Percentiles rank a stretch among this genome's conserved stretches.
These are phyloP conservation scores for Mycena kentingensis DNA, from an alignment of 768 basidiomycete species.

Conservation along the genomic window DNA sequence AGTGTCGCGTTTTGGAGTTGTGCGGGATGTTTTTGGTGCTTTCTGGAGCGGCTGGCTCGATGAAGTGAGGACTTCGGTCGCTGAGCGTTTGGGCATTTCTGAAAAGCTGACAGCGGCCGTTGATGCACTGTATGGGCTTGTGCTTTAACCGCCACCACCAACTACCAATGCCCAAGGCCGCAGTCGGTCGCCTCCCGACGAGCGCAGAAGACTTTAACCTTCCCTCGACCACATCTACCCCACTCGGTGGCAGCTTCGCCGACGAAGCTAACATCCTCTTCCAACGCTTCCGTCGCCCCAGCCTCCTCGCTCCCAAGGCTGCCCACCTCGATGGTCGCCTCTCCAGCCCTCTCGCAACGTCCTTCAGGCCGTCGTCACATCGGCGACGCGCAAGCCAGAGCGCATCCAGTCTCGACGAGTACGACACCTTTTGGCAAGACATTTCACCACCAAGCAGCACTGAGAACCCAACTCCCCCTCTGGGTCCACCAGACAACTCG, in stretches of 20 bases:
- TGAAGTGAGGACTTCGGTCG: conserved; percentile 36
- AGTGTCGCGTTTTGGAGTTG: conserved; percentile 46
- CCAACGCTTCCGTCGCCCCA: conserved; percentile 68
- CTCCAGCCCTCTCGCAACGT: conserved; percentile 71
- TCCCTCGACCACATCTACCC: conserved; percentile 52
- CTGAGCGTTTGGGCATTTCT: conserved; percentile 67
- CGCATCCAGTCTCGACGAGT: conserved; percentile 55
- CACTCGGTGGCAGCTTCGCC: conserved; percentile 24
- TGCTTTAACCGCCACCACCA: conserved; percentile 1
- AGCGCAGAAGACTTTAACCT: conserved; percentile 77
- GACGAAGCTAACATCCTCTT: conserved; percentile 66
- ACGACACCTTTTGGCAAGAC: conserved; percentile 70
- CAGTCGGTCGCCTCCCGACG: conserved; percentile 56
- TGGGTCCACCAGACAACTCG: conserved; percentile 46
- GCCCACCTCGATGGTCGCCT: conserved; percentile 58
- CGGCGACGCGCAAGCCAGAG: conserved; percentile 48
- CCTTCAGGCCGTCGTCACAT: conserved; percentile 54
- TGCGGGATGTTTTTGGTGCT: conserved; percentile 46
- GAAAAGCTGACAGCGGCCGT: not conserved
- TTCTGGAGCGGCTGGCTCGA: conserved; percentile 50
- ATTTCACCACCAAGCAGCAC: conserved; percentile 69
- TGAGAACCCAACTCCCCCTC: conserved; percentile 69
- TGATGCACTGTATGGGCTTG: not conserved
- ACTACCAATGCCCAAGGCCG: conserved; percentile 64
- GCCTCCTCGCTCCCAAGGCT: conserved; percentile 60